Evolutionary conservation across 1,284 basidiomycete species (phyloP).

Genomic region (Papiliotrema nemorosa): DNA sequence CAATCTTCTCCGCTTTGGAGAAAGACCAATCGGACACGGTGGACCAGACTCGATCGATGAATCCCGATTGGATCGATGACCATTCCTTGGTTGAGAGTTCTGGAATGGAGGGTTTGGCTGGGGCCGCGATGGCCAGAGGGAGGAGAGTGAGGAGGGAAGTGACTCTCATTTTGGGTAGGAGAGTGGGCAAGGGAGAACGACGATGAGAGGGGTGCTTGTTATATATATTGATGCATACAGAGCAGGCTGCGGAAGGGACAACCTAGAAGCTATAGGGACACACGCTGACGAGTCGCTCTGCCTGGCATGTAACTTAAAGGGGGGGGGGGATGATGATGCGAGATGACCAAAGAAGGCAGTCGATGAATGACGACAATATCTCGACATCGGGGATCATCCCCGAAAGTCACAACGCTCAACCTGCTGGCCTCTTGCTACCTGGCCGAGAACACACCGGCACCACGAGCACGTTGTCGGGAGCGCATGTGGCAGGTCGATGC

Average conservation of each 20-base stretch:
- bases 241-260: too few relatives aligned
- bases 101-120: slow-evolving; percentile 16
- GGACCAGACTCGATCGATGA: slow-evolving; percentile 21
- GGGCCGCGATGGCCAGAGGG: slow-evolving; percentile 11
- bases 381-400: too few relatives aligned
- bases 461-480: too few relatives aligned
- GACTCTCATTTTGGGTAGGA: slow-evolving; percentile 7
- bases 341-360: too few relatives aligned
- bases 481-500: too few relatives aligned
- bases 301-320: too few relatives aligned
- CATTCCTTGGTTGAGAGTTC: slow-evolving; percentile 35
- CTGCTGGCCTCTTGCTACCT: too few relatives aligned
- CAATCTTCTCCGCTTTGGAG: slow-evolving; percentile 28
- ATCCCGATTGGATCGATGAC: slow-evolving; percentile 30
- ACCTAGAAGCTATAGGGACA: too few relatives aligned
- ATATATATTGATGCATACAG: too few relatives aligned
- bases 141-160: slow-evolving; percentile 13
- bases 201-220: not conserved
- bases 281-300: not conserved
- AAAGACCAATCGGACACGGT: slow-evolving; percentile 27
- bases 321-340: not conserved
- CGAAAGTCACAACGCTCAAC: too few relatives aligned
- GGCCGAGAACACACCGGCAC: too few relatives aligned
- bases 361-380: too few relatives aligned
- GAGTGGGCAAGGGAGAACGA: not conserved